Evolutionary conservation across 768 basidiomycete genomes (phyloP), one percentile per base, ranked within the genome.

Genomic region (Leccinum broughii): DNA sequence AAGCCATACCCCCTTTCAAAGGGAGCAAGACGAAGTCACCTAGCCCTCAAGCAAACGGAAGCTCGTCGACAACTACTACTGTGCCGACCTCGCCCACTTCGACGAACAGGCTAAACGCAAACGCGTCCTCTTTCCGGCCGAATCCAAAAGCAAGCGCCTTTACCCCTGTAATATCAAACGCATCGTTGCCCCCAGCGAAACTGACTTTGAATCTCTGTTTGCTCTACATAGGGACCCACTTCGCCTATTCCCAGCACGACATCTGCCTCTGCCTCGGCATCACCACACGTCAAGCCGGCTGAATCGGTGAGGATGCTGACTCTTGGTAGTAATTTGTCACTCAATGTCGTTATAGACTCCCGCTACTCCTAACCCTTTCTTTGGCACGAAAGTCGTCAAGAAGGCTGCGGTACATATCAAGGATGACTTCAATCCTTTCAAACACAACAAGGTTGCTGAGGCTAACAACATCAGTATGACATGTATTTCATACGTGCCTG

Each of bases 391-490:
- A 37, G 72, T 79, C 20, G 83, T 87, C 72, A 93, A 93, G 81
- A 92, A 90, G 77, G 83, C 81, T 56, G 69, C 82, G 3, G 89
- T 95, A 37, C 89, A 93, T 70, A 84, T 96, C 74, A 93, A 96
- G 77, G 93, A 97, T 66, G 96, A 98, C 71, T 99, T 99, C 72
- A 97, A 95, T 73, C 95, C 96, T 15, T 97, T 96, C 85, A 93
- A 92, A 77, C 85, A 89, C 68, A 83, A 84, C 70, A 92, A 92
- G 72, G 86, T 94, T 28, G 83, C 80, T 8, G 92, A 92, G 56
- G 85, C 94, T 7, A 75, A 83, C 26, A 81, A 85, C 69, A 83
- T 93, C 63, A 75, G 94, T 95, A 72, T 67, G 93, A 84, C 26
- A 28, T n/a, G 39, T 49, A 10, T 26, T 44, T 8, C 37, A 26